phyloP scores from a whole-genome alignment of 495 filamentous ascomycete genomes.

The Hypoxylon trugodes region DNA sequence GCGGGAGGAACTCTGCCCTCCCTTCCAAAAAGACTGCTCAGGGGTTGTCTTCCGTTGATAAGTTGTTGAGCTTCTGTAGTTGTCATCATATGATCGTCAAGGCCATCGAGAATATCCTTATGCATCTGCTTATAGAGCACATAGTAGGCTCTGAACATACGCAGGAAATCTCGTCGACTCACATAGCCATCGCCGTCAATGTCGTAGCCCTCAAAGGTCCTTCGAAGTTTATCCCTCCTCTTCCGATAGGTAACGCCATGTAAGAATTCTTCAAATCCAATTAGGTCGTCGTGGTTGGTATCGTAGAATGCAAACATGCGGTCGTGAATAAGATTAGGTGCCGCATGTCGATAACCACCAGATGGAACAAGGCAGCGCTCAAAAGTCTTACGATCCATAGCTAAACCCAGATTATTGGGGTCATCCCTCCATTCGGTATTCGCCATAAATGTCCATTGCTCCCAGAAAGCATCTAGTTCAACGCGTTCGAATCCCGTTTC shows the following conservation, averaged over 20 bases:
- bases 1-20: slow-evolving; percentile 68
- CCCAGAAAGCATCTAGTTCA: slow-evolving; percentile 91
- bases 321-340: slow-evolving; percentile 91
- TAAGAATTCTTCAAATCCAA: slow-evolving; percentile 94
- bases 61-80: slow-evolving; percentile 75
- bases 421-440: slow-evolving; percentile 86
- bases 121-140: slow-evolving; percentile 85
- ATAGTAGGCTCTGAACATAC: slow-evolving; percentile 91
- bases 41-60: slow-evolving; percentile 76
- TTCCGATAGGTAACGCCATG: slow-evolving; percentile 83
- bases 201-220: slow-evolving; percentile 90
- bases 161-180: slow-evolving; percentile 86
- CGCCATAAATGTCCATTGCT: slow-evolving; percentile 93
- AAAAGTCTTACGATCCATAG: slow-evolving; percentile 91
- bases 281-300: slow-evolving; percentile 83
- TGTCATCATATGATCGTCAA: slow-evolving; percentile 82
- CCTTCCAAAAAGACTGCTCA: slow-evolving; percentile 74
- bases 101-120: slow-evolving; percentile 78
- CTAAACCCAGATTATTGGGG: slow-evolving; percentile 76
- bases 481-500: slow-evolving; percentile 81
- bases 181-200: slow-evolving; percentile 90
- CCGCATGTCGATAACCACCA: slow-evolving; percentile 73
- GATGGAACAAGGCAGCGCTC: slow-evolving; percentile 88
- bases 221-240: slow-evolving; percentile 74
- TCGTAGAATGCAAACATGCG: slow-evolving; percentile 98